Evolutionary conservation across 257 asterid genomes (phyloP), one percentile per base, ranked within the genome.

Genomic region (Handroanthus guayacan): DNA sequence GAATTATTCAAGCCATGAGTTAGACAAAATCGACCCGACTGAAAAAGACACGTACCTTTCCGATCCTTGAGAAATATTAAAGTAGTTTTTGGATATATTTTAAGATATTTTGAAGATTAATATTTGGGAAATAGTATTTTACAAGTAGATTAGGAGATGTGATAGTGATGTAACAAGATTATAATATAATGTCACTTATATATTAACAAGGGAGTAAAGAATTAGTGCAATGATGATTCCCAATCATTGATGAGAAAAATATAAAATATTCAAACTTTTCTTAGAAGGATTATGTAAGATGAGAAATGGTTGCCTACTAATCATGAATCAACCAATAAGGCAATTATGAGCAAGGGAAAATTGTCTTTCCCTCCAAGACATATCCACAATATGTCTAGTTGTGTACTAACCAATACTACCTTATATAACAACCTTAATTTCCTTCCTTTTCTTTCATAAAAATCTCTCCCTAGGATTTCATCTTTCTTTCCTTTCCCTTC

Each of bases 281-380:
- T 9, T 76, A 36, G 55, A 76, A 68, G 75, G 41, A 68, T 45
- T 2, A 17, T 37, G 50, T 9, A 56, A 4, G 47, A 37, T 47
- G 20, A 25, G 62, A 72, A 74, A 75, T 4, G 3, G 18, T 3
- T 34, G 41, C 69, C 52, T 57, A 55, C 20, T 57, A 36, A 74
- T 79, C 67, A 76, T 67, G 60, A 74, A 64, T 13, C 48, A 73
- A 41, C 79, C 54, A 76, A 72, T 20, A 16, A 37, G 69, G 67
- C 73, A 75, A 75, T 72, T 62, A 79, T 77, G 80, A 79, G 8
- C 14, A 58, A 43, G 44, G 51, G 48, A 70, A 78, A 41, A 54
- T 55, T 79, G 76, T 41, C 78, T 79, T 84, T 74, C 55, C 84
- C 76, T 69, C 74, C 9, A 84, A 84, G 88, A 13, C 75, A 78